A percentile compares a stretch with the other conserved stretches of the same genome.
Evolutionary conservation across 805 yeast species (phyloP).

Genomic region (Saccharomycopsis selenospora): DNA sequence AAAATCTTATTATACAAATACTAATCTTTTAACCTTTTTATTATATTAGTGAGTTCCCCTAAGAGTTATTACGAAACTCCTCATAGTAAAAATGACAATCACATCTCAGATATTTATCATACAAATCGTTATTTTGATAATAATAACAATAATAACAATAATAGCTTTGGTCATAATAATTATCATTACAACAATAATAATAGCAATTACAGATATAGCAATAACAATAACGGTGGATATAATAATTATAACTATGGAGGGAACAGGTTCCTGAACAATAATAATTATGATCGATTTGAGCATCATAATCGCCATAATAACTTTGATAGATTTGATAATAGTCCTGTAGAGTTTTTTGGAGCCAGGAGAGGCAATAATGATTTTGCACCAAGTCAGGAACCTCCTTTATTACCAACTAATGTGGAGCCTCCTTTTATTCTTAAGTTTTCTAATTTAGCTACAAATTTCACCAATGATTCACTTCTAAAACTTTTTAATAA

Average conservation of each 20-base stretch:
- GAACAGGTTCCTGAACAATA: background rate
- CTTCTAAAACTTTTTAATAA: conserved; percentile 17
- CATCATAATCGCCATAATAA: background rate
- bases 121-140: background rate
- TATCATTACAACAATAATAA: background rate
- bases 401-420: conserved; percentile 18
- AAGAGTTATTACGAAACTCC: background rate
- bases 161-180: conserved; percentile 10
- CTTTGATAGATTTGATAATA: no score
- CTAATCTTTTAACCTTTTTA: background rate
- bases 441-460: conserved; percentile 55
- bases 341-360: no score
- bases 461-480: conserved; percentile 34
- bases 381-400: background rate
- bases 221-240: conserved; percentile 5
- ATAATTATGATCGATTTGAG: background rate
- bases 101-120: background rate
- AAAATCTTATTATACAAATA: background rate
- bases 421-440: conserved; percentile 56
- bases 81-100: background rate
- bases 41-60: background rate
- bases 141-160: conserved; percentile 4
- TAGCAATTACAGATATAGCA: conserved; percentile 8
- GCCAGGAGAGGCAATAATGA: background rate
- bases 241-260: background rate